phyloP scores from a whole-genome alignment of 148 eudicot genomes.

The Rhododendron griersonianum region DNA sequence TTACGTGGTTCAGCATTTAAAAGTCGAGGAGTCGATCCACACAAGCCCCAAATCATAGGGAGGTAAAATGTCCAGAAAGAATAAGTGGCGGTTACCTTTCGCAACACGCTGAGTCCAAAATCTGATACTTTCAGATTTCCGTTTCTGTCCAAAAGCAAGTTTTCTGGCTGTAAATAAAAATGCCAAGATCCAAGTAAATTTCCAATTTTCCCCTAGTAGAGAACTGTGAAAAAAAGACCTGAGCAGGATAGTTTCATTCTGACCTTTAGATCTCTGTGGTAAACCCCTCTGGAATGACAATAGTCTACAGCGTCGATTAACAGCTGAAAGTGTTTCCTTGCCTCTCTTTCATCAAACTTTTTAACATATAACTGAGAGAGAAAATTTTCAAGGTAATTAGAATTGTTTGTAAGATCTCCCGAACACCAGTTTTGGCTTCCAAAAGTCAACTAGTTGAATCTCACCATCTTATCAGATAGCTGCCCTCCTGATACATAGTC shows the following conservation, averaged over 20 bases:
- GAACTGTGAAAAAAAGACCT: background rate
- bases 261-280: slow-evolving; percentile 28
- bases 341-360: slow-evolving; percentile 31
- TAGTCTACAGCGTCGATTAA: slow-evolving; percentile 42
- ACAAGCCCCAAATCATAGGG: background rate
- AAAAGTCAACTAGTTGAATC: background rate
- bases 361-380: slow-evolving; percentile 31
- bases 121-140: slow-evolving; percentile 63
- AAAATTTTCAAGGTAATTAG: background rate
- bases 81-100: slow-evolving; percentile 29
- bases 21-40: background rate
- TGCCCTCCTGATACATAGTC: slow-evolving; percentile 52
- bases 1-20: background rate
- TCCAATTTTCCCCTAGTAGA: background rate
- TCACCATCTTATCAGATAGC: slow-evolving; percentile 51
- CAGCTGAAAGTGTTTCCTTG: slow-evolving; percentile 49
- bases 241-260: background rate
- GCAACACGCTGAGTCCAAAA: slow-evolving; percentile 53
- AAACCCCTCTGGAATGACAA: slow-evolving; percentile 23
- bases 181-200: background rate
- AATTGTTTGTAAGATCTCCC: background rate
- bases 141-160: slow-evolving; percentile 49
- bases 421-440: background rate
- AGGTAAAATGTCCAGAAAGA: background rate
- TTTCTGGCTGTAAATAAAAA: slow-evolving; percentile 41